Evolutionary conservation across 2,329 filamentous ascomycete genomes (phyloP).

Genomic region (Neopestalotiopsis sp.): DNA sequence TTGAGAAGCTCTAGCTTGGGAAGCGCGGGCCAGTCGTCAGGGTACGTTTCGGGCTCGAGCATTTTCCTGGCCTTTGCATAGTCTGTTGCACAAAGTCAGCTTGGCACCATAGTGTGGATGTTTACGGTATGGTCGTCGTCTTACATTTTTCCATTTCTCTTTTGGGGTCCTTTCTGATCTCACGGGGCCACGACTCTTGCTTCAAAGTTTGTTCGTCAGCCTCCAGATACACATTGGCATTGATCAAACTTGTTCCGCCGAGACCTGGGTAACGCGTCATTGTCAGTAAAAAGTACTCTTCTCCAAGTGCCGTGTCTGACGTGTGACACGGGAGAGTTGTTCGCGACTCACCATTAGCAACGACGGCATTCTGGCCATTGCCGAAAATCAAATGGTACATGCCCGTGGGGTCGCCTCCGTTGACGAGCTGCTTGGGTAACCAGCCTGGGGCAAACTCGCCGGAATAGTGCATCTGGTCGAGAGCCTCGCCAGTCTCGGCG

Average conservation of each 20-base stretch:
- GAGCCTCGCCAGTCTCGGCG: conserved; percentile 48
- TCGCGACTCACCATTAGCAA: conserved; percentile 57
- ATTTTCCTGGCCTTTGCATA: conserved; percentile 61
- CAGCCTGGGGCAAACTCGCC: conserved; percentile 55
- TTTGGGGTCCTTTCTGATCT: conserved; percentile 52
- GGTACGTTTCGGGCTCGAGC: conserved; percentile 65
- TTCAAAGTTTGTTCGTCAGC: conserved; percentile 60
- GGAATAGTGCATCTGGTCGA: conserved; percentile 60
- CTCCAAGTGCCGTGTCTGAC: not conserved
- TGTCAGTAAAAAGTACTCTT: conserved; percentile 9
- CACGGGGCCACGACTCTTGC: conserved; percentile 62
- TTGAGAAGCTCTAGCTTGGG: conserved; percentile 64
- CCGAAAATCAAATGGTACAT: conserved; percentile 69
- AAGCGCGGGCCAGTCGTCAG: conserved; percentile 60
- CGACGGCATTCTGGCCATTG: conserved; percentile 66
- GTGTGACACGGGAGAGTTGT: not conserved
- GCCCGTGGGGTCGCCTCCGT: conserved; percentile 60
- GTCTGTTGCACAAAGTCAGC: conserved; percentile 44
- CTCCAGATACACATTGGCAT: conserved; percentile 70
- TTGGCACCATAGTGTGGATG: conserved; percentile 10
- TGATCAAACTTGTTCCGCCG: conserved; percentile 70
- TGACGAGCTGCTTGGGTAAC: conserved; percentile 47
- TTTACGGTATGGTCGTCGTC: conserved; percentile 28
- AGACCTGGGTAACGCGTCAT: conserved; percentile 50
- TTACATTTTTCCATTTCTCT: conserved; percentile 54